Percentiles rank a stretch among this genome's conserved stretches.
Evolutionary conservation across 306 rosid genomes (phyloP).

Genomic region (Hippophae tibetana): DNA sequence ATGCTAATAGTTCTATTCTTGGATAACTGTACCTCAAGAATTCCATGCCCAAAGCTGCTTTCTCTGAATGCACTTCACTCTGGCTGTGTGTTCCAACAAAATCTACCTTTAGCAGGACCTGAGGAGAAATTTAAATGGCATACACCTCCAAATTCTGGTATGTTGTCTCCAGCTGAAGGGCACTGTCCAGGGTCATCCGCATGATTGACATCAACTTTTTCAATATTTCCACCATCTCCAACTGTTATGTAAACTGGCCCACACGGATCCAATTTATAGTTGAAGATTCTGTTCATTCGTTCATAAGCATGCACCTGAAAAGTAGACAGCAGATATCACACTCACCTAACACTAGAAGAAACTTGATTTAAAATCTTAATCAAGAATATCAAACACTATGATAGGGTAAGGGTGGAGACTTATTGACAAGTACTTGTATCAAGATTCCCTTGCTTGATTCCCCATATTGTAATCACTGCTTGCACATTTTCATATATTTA

Average conservation of each 20-base stretch:
- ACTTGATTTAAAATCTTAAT: not conserved
- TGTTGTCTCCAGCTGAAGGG: constrained; percentile 65
- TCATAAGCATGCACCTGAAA: constrained; percentile 89
- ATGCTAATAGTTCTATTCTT: not conserved
- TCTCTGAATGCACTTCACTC: constrained; percentile 95
- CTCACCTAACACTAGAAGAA: constrained; percentile 11
- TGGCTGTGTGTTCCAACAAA: constrained; percentile 80
- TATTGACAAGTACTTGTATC: too few relatives aligned
- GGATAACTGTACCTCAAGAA: constrained; percentile 54
- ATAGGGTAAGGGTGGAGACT: too few relatives aligned
- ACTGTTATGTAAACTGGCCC: constrained; percentile 78
- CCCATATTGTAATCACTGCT: too few relatives aligned
- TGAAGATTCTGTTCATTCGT: constrained; percentile 76
- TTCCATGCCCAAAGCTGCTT: constrained; percentile 97
- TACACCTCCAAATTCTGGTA: constrained; percentile 78
- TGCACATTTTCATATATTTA: too few relatives aligned
- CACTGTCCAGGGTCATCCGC: constrained; percentile 89
- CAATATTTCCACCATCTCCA: constrained; percentile 95
- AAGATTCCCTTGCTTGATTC: too few relatives aligned
- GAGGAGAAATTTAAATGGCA: constrained; percentile 65
- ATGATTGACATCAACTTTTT: constrained; percentile 71
- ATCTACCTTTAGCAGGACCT: constrained; percentile 74
- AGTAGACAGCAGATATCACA: constrained; percentile 7
- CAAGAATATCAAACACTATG: not conserved
- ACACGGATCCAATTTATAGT: constrained; percentile 71